Percentiles rank a stretch among this genome's conserved stretches.
These are phyloP conservation scores for Xylaria flabelliformis DNA, from an alignment of 495 filamentous ascomycete species.

Conservation along the genomic window DNA sequence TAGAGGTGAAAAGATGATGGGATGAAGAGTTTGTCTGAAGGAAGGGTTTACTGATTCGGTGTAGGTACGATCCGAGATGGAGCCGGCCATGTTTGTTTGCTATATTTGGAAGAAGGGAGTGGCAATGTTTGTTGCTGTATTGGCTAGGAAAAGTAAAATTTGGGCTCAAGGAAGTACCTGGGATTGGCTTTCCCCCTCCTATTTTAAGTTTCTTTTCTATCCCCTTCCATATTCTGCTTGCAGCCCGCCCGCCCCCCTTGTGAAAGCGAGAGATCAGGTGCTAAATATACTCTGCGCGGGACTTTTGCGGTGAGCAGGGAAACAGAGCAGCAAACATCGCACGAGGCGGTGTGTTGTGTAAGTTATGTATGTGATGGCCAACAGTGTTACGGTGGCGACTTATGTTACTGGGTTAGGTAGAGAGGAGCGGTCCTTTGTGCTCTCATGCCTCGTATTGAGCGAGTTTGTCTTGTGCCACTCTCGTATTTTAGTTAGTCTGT, in stretches of 20 bases:
- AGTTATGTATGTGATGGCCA: neutral
- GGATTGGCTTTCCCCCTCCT: neutral
- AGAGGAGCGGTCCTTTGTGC: neutral
- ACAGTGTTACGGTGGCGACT: neutral
- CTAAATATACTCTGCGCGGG: neutral
- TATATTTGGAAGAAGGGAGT: neutral
- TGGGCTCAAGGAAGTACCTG: neutral
- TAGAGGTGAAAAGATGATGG: neutral
- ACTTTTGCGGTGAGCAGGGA: neutral
- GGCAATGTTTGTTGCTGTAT: neutral
- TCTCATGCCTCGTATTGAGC: neutral
- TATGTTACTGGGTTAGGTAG: neutral
- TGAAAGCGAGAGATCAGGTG: neutral
- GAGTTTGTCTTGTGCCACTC: neutral
- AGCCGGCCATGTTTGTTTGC: neutral
- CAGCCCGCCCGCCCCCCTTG: neutral
- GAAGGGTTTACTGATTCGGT: neutral
- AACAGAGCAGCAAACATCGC: neutral
- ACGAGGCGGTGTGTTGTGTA: neutral
- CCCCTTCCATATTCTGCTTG: neutral
- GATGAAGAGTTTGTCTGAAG: neutral
- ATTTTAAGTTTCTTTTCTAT: neutral
- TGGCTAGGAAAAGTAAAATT: neutral
- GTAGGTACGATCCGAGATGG: neutral
- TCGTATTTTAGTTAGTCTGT: neutral